phyloP scores from a whole-genome alignment of 2,329 filamentous ascomycete genomes.

The Ophiocordyceps camponoti-rufipedis region DNA sequence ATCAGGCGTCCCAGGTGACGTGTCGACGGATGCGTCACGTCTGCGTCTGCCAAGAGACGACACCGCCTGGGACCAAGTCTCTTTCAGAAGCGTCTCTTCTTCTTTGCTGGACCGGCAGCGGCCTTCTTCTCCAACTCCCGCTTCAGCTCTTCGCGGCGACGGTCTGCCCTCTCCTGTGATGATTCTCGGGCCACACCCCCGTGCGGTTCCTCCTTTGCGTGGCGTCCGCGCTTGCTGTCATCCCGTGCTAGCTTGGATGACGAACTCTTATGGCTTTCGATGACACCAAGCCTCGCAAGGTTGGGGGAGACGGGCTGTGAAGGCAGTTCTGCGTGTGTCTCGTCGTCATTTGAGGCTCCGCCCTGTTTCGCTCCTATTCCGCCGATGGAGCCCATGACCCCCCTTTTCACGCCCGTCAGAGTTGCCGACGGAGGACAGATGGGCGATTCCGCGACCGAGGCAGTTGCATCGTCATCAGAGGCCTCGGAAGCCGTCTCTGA shows the following conservation, averaged over 20 bases:
- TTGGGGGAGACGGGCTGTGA: neutral
- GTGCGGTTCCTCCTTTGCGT: slow-evolving; percentile 6
- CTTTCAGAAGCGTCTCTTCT: slow-evolving; percentile 34
- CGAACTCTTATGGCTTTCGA: slow-evolving; percentile 12
- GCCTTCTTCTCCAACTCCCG: slow-evolving; percentile 30
- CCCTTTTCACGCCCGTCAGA: slow-evolving; percentile 7
- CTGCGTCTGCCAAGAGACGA: neutral
- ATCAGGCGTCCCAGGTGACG: neutral
- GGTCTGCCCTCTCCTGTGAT: slow-evolving; percentile 26
- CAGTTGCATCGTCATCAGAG: slow-evolving; percentile 12
- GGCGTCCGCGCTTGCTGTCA: slow-evolving; percentile 6
- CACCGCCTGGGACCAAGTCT: neutral
- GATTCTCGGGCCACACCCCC: slow-evolving; percentile 20
- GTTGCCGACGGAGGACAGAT: slow-evolving; percentile 6
- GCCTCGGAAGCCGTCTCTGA: slow-evolving; percentile 26
- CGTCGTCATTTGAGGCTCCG: slow-evolving; percentile 1
- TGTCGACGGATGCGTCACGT: neutral
- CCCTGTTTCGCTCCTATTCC: slow-evolving; percentile 7
- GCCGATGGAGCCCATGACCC: slow-evolving; percentile 23
- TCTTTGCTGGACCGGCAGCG: slow-evolving; percentile 30
- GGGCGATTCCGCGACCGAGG: slow-evolving; percentile 6
- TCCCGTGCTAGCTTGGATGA: slow-evolving; percentile 1
- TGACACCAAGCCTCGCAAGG: slow-evolving; percentile 14
- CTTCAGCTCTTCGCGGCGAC: slow-evolving; percentile 31
- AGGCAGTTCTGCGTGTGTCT: neutral